Percentiles rank a stretch among this genome's conserved stretches.
Conservation (phyloP, 169 alveolate genomes). For the Perkinsus chesapeaki region DNA sequence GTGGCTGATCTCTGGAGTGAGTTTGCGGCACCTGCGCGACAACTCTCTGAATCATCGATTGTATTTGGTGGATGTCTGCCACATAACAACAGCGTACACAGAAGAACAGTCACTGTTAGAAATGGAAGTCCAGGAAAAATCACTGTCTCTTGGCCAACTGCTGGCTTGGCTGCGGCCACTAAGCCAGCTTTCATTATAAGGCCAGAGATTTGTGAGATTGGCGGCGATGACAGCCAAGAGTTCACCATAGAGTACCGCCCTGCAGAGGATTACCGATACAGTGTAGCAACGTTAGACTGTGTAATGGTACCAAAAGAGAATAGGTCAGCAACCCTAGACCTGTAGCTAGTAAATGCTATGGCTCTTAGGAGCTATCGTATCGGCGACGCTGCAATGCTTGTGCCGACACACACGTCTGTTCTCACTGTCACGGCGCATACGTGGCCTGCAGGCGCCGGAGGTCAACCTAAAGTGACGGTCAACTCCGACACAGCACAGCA, state of each 20-base stretch:
- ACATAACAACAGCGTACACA: not conserved
- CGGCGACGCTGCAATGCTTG: not conserved
- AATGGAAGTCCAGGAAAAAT: not conserved
- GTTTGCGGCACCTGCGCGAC: not conserved
- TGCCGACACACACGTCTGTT: not conserved
- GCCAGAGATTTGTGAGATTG: not conserved
- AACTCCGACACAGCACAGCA: not conserved
- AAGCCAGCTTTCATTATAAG: not conserved
- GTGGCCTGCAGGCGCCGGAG: not conserved
- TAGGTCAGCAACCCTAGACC: not conserved
- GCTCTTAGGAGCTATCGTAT: not conserved
- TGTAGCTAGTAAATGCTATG: not conserved
- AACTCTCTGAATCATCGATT: not conserved
- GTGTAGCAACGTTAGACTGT: not conserved
- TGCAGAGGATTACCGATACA: not conserved
- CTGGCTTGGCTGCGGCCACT: not conserved
- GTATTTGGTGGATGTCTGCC: not conserved
- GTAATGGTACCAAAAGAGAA: not conserved
- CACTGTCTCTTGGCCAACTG: not conserved
- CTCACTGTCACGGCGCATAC: not conserved
- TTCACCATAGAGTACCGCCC: not conserved
- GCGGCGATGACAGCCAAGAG: not conserved
- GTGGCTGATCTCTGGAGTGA: not conserved
- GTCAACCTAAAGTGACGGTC: not conserved
- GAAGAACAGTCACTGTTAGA: not conserved